These are phyloP conservation scores for Rhododendron vialii DNA, from an alignment of 148 eudicot species.

Conservation along the genomic window DNA sequence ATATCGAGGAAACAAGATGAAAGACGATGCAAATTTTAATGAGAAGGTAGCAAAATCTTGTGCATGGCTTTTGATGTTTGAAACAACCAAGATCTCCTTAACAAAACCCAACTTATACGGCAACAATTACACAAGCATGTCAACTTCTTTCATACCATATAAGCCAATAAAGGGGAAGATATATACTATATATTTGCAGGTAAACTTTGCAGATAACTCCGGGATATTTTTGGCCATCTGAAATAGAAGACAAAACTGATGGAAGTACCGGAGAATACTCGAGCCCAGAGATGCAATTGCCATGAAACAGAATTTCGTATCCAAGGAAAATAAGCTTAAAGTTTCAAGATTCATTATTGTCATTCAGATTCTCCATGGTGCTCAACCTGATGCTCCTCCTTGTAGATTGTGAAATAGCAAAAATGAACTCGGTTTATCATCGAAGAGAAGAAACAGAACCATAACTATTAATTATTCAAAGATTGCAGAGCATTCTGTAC, in stretches of 20 bases:
- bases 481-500: constrained; percentile 16
- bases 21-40: too few species aligned
- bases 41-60: neutral
- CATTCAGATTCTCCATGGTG: neutral
- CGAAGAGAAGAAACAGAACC: neutral
- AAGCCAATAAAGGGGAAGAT: neutral
- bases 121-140: neutral
- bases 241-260: neutral
- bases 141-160: neutral
- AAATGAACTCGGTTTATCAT: neutral
- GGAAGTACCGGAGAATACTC: neutral
- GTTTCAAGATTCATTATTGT: neutral
- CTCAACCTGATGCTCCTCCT: neutral
- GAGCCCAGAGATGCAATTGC: neutral
- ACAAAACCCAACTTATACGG: neutral
- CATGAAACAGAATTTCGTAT: neutral
- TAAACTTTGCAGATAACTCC: neutral
- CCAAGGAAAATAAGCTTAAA: neutral
- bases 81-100: neutral
- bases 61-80: neutral
- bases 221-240: neutral
- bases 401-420: neutral
- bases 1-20: too few species aligned
- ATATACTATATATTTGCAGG: too few species aligned
- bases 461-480: constrained; percentile 8